Base-by-base conservation (phyloP, 2,329 filamentous ascomycete genomes). In the Neopestalotiopsis rosae region DNA sequence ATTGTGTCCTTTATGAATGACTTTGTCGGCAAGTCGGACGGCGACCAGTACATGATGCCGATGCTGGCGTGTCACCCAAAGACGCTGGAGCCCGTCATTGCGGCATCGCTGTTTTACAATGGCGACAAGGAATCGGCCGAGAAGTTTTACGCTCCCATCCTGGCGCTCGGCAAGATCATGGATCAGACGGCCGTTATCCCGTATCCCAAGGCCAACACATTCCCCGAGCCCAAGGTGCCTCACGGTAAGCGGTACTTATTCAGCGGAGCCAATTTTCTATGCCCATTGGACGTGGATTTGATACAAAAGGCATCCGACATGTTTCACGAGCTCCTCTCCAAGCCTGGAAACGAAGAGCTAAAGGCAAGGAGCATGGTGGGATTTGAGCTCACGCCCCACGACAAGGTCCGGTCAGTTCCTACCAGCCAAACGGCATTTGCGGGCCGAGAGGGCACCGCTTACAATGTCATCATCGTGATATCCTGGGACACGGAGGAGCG, bases 261-360 rank as follows among this genome's bases (percentile, higher is more conserved):
- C 69, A 83, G 85, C 67, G 84, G 83, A 0, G 76, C 83, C 10
- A 85, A 82, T 65, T 82, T 82, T 71, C 78, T 80, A 6, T 77
- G 83, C 32, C 83, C 85, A 0, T 72, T 86, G 28, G 77, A 77
- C 24, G 74, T 73, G 5, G 70, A 70, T 0, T 81, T 83, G 63
- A 72, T 78, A 28, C 71, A 79, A 67, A 69, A 72, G 5, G 72
- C 81, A 4, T 74, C 79, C 6, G 73, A 77, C 1, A 71, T 66
- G 1, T 80, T 82, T 24, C 68, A 69, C 59, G 59, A 13, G 20
- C 42, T 45, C 45, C 76, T 74, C 66, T n/a, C 67, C 1, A 74
- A 75, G 12, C 72, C 75, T 2, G 71, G 75, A 30, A 56, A 67
- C 12, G 65, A 72, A 5, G 58, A 73, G 1, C 75, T 73, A 5